Evolutionary conservation across 2,329 filamentous ascomycete genomes (phyloP).

Genomic region (Ceratocystis alfenasii): DNA sequence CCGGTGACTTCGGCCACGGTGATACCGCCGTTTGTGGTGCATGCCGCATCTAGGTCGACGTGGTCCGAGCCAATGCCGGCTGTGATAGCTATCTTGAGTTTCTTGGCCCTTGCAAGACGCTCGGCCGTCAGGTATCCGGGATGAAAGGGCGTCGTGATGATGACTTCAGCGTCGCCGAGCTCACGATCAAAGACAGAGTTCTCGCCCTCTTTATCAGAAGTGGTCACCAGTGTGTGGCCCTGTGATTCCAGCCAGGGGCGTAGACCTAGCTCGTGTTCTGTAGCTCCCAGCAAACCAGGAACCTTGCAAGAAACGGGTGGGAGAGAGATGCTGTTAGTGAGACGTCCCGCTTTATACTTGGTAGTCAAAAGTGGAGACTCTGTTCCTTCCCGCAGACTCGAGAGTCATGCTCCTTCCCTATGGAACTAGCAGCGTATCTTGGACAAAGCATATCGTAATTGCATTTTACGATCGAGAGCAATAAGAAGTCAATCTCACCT

Average conservation of each 20-base stretch:
- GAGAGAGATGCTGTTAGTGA: conserved; percentile 13
- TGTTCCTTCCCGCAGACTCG: neutral
- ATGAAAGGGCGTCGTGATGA: conserved; percentile 99
- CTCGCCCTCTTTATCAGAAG: conserved; percentile 92
- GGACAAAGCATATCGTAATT: neutral
- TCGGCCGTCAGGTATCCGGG: conserved; percentile 94
- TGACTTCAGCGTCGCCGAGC: conserved; percentile 91
- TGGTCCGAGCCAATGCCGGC: conserved; percentile 98
- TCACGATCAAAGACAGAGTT: conserved; percentile 90
- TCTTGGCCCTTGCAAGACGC: conserved; percentile 95
- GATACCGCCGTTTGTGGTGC: conserved; percentile 95
- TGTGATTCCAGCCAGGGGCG: conserved; percentile 96
- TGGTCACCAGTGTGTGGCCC: conserved; percentile 92
- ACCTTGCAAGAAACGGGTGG: conserved; percentile 36
- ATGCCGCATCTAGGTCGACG: conserved; percentile 90
- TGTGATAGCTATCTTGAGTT: conserved; percentile 92
- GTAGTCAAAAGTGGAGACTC: neutral
- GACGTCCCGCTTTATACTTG: neutral
- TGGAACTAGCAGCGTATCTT: neutral
- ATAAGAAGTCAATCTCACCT: conserved; percentile 44
- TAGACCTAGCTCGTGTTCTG: conserved; percentile 95
- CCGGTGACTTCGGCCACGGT: conserved; percentile 97
- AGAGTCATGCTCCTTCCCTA: neutral
- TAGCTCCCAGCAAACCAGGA: conserved; percentile 81
- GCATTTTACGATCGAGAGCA: neutral